Evolutionary conservation across 2,329 filamentous ascomycete genomes (phyloP).

Genomic region (Fusarium chuoi): DNA sequence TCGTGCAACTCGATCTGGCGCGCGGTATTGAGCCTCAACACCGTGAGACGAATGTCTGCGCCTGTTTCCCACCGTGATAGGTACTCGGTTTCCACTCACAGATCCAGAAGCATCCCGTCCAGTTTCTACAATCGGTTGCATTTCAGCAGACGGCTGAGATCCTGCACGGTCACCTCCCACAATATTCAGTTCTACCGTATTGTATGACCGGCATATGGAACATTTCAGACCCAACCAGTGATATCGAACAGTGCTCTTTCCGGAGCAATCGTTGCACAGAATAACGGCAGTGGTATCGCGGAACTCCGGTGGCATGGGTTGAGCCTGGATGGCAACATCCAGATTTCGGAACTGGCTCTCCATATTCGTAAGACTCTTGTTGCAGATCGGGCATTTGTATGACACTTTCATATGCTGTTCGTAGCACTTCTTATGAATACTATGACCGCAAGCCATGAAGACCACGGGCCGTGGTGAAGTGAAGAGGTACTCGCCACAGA

Average conservation of each 20-base stretch:
- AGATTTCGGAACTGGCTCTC: conserved; percentile 92
- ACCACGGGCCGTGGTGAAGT: conserved; percentile 88
- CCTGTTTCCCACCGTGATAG: conserved; percentile 41
- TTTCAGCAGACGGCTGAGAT: conserved; percentile 42
- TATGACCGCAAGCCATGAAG: conserved; percentile 95
- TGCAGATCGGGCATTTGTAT: conserved; percentile 97
- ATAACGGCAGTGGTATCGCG: conserved; percentile 82
- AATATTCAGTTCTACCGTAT: conserved; percentile 73
- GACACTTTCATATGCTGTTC: conserved; percentile 87
- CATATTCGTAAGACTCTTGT: conserved; percentile 97
- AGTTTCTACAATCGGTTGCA: conserved; percentile 22
- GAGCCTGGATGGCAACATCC: conserved; percentile 84
- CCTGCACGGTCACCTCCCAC: conserved; percentile 55
- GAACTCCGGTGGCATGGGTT: conserved; percentile 93
- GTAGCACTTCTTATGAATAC: conserved; percentile 92
- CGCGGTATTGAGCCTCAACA: conserved; percentile 46
- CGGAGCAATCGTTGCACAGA: conserved; percentile 94
- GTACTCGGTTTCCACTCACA: conserved; percentile 19
- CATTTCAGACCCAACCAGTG: conserved; percentile 97
- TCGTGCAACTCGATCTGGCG: conserved; percentile 56
- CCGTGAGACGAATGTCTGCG: conserved; percentile 55
- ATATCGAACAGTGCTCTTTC: conserved; percentile 85
- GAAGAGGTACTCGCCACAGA: conserved; percentile 97
- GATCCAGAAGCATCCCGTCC: conserved; percentile 19
- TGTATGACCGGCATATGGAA: conserved; percentile 75